phyloP scores from a whole-genome alignment of 140 eudicot genomes.

The Erigeron philadelphicus region DNA sequence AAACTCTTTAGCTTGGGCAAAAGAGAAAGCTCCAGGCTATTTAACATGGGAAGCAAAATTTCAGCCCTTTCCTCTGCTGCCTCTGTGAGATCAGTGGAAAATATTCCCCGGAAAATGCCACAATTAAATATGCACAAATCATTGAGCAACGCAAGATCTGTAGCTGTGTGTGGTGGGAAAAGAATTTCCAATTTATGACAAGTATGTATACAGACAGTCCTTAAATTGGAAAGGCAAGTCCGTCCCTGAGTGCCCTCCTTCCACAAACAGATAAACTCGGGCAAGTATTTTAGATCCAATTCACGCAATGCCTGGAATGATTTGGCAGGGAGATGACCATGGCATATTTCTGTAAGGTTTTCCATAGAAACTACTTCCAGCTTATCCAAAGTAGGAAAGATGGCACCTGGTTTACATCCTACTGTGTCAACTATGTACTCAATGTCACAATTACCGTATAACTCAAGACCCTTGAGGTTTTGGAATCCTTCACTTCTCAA shows the following conservation, averaged over 20 bases:
- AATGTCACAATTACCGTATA: conserved; percentile 30
- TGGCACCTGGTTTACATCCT: conserved; percentile 16
- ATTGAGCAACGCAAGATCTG: conserved; percentile 14
- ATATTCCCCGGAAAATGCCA: conserved; percentile 21
- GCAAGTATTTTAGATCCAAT: conserved; percentile 27
- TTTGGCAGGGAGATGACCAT: conserved; percentile 28
- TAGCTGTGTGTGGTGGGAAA: conserved; percentile 20
- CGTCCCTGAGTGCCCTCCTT: conserved; percentile 24
- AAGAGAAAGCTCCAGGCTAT: conserved; percentile 24
- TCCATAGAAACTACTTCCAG: conserved; percentile 33
- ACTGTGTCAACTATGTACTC: conserved; percentile 27
- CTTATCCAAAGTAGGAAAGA: conserved; percentile 25
- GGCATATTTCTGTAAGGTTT: conserved; percentile 29
- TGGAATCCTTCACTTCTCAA: conserved; percentile 25
- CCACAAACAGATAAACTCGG: conserved; percentile 27
- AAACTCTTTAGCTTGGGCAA: conserved; percentile 28
- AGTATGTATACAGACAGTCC: conserved; percentile 20
- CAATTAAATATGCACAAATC: conserved; percentile 22
- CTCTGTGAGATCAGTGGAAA: conserved; percentile 14
- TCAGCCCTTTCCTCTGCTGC: conserved; percentile 10
- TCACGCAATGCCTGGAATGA: conserved; percentile 24
- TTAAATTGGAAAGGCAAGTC: conserved; percentile 22
- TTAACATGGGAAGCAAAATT: conserved; percentile 29
- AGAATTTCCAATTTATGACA: conserved; percentile 26
- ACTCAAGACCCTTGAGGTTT: conserved; percentile 29